Conservation (phyloP, 345 rosid species). For the Brassica juncea region DNA sequence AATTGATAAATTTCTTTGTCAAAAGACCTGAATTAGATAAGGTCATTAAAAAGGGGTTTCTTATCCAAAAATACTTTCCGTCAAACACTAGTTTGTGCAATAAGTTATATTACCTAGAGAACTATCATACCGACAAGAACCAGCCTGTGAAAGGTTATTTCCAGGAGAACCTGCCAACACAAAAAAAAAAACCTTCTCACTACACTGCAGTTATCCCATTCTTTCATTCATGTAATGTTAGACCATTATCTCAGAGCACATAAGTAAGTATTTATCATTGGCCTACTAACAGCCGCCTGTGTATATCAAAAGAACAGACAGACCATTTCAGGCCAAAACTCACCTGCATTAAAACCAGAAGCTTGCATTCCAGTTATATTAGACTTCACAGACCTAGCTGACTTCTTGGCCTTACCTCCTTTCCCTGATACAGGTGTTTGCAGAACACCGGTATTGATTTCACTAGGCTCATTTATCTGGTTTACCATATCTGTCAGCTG, state of each 20-base stretch:
- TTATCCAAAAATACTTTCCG: neutral
- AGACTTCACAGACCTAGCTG: slow-evolving; percentile 61
- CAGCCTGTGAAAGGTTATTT: slow-evolving; percentile 70
- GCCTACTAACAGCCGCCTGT: neutral
- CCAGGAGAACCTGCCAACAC: slow-evolving; percentile 86
- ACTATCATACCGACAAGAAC: slow-evolving; percentile 98
- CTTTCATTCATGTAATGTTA: neutral
- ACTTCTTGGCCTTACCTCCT: slow-evolving; percentile 66
- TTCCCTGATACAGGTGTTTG: slow-evolving; percentile 81
- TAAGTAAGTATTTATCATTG: neutral
- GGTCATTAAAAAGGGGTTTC: slow-evolving; percentile 1
- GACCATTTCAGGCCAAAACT: slow-evolving; percentile 26
- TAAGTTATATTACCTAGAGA: slow-evolving; percentile 68
- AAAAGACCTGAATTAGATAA: slow-evolving; percentile 66
- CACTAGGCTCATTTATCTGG: slow-evolving; percentile 57
- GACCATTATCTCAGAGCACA: slow-evolving; percentile 3
- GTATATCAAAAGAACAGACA: neutral
- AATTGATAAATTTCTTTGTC: slow-evolving; percentile 95
- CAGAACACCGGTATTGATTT: slow-evolving; percentile 50
- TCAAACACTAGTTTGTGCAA: neutral
- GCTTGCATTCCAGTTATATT: slow-evolving; percentile 62
- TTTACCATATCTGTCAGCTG: slow-evolving; percentile 58
- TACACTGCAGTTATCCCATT: slow-evolving; percentile 11
- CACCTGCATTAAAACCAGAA: slow-evolving; percentile 68
- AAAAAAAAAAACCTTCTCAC: slow-evolving; percentile 23